phyloP scores from a whole-genome alignment of 352 stramenopile genomes.

The Phytophthora brassicae region DNA sequence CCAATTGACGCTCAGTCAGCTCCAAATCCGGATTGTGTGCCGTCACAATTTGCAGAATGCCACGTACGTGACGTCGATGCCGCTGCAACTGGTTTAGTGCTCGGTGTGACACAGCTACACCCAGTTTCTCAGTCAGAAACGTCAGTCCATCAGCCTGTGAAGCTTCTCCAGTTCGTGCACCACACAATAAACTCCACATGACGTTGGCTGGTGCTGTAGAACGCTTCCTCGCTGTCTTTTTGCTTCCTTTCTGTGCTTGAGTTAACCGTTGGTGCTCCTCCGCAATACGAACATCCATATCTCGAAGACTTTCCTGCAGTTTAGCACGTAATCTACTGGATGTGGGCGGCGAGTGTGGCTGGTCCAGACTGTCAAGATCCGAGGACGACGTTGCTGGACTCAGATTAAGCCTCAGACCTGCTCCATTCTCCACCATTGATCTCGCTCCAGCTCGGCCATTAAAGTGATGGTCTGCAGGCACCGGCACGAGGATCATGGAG shows the following conservation, averaged over 20 bases:
- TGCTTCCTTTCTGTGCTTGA: constrained; percentile 33
- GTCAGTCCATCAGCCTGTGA: constrained; percentile 56
- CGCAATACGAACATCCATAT: constrained; percentile 60
- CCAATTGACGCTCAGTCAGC: constrained; percentile 79
- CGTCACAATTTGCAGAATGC: constrained; percentile 81
- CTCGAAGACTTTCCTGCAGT: constrained; percentile 51
- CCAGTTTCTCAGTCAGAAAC: constrained; percentile 58
- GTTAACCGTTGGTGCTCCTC: constrained; percentile 45
- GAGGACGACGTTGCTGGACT: constrained; percentile 31
- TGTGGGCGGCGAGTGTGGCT: constrained; percentile 25
- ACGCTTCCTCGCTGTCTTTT: constrained; percentile 29
- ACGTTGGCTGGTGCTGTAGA: constrained; percentile 29
- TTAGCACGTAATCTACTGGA: constrained; percentile 60
- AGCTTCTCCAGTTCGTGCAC: constrained; percentile 30
- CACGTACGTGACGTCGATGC: constrained; percentile 70
- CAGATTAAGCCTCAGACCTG: constrained; percentile 19
- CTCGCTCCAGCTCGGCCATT: too few relatives aligned
- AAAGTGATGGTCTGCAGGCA: constrained; percentile 33
- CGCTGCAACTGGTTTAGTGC: constrained; percentile 80
- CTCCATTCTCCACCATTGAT: constrained; percentile 37
- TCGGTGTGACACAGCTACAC: constrained; percentile 59
- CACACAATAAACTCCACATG: constrained; percentile 74
- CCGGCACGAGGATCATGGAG: constrained; percentile 42
- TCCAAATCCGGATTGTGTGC: constrained; percentile 78
- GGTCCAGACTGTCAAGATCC: constrained; percentile 33